Evolutionary conservation across 2,329 filamentous ascomycete genomes (phyloP), one percentile per base, ranked within the genome.

Genomic region (Rutstroemia sp.): DNA sequence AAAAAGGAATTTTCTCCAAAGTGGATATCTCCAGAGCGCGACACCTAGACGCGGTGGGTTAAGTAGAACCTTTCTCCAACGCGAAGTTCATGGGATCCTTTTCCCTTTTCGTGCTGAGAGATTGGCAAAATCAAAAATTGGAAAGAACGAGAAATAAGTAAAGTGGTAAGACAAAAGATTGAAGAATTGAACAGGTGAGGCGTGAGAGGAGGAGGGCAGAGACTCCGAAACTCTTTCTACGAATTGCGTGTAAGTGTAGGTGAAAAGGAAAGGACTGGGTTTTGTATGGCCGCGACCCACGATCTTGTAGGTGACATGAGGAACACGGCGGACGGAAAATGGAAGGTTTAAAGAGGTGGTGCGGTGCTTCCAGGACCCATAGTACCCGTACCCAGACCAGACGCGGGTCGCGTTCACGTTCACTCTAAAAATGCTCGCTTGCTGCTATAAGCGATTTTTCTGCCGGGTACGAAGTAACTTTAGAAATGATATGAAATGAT

Each of bases 11-110:
- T 54, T 51, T 62, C 55, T 60, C 57, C 56, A 49, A 57, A 54
- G 60, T 62, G 57, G 60, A 52, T 53, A 56, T 59, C 56, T 51
- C 53, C 55, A 60, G 27, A 40, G 53, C 45, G 40, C 53, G 53
- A 46, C 46, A 55, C 53, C 38, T 44, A 55, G 34, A 55, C 53
- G 53, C 53, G 53, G 53, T 55, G 53, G 53, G 14, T 40, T 25
- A 46, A 23, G 14, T 23, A 12, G 44, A 19, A 21, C 27, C 27
- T 30, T 30, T 30, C 27, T 53, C 19, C 25, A 48, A 48, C 51
- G 51, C 51, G 51, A 53, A 48, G 53, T 39, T 55, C 53, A 55
- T 55, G 42, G 25, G 52, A 55, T 44, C 42, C 45, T 50, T 63
- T 30, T 30, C 9, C 8, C 8, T 30, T 5, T 23, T 23, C 3